These are phyloP conservation scores for Primulina huaijiensis DNA, from an alignment of 257 asterid genomes.

Conservation along the genomic window DNA sequence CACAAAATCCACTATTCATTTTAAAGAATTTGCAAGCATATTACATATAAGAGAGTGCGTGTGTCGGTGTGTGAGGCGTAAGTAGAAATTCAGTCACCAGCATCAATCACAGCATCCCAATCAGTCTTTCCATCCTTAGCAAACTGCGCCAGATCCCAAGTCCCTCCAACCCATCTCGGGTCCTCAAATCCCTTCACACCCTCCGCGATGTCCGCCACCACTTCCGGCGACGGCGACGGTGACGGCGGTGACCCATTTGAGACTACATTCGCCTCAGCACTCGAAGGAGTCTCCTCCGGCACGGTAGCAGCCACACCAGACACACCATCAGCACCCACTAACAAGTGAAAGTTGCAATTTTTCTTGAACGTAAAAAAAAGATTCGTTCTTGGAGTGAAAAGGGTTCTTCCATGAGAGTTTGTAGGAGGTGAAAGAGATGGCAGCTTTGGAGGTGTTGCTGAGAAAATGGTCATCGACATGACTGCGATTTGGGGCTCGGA, in stretches of 20 bases:
- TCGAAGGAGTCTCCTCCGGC: slow-evolving; percentile 33
- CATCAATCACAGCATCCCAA: slow-evolving; percentile 97
- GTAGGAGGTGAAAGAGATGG: slow-evolving; percentile 37
- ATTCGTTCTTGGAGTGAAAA: slow-evolving; percentile 27
- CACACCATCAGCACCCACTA: slow-evolving; percentile 44
- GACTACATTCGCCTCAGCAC: slow-evolving; percentile 29
- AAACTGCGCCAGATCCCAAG: slow-evolving; percentile 85
- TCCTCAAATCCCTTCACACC: slow-evolving; percentile 42
- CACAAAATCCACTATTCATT: not conserved
- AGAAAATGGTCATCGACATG: slow-evolving; percentile 62
- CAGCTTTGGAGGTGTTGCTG: slow-evolving; percentile 41
- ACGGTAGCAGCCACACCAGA: slow-evolving; percentile 41
- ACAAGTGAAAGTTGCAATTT: slow-evolving; percentile 27
- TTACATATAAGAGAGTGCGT: not conserved
- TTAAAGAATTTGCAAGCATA: not conserved
- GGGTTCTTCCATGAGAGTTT: slow-evolving; percentile 32
- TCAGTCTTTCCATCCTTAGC: slow-evolving; percentile 57
- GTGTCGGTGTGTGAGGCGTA: not conserved
- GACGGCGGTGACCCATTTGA: slow-evolving; percentile 62
- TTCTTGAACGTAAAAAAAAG: slow-evolving; percentile 28
- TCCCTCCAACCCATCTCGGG: slow-evolving; percentile 76
- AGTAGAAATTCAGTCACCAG: slow-evolving; percentile 44
- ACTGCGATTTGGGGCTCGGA: slow-evolving; percentile 10
- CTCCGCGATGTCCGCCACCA: slow-evolving; percentile 35
- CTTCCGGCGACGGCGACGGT: slow-evolving; percentile 21